phyloP scores from a whole-genome alignment of 495 filamentous ascomycete genomes.

The Trichoderma reesei region DNA sequence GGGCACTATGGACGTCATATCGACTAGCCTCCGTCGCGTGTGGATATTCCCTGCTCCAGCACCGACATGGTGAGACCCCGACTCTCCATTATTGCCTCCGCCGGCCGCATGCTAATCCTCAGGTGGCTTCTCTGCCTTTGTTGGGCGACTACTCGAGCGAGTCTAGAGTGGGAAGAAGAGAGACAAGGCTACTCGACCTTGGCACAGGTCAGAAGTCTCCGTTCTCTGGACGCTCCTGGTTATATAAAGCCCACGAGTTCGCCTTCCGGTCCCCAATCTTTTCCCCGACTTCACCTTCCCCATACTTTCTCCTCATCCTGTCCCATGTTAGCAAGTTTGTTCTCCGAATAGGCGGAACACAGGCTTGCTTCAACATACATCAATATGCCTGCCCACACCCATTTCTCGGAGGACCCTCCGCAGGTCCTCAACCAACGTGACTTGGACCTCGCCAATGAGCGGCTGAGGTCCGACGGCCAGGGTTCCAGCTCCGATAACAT shows the following conservation, averaged over 20 bases:
- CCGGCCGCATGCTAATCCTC: neutral
- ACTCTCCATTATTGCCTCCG: neutral
- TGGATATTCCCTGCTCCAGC: neutral
- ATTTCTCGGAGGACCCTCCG: slow-evolving; percentile 7
- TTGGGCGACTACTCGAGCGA: too few relatives aligned
- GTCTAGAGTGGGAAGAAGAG: too few relatives aligned
- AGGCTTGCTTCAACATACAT: neutral
- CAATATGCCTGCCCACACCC: neutral
- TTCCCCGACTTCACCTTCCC: neutral
- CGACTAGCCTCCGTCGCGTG: neutral
- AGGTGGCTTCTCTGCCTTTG: too few relatives aligned
- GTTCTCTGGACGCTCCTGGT: too few relatives aligned
- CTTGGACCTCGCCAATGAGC: slow-evolving; percentile 5
- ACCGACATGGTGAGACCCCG: neutral
- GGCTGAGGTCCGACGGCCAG: neutral
- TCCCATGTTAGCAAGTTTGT: neutral
- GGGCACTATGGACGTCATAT: slow-evolving; percentile 2
- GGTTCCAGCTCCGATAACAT: slow-evolving; percentile 1
- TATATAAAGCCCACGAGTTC: neutral
- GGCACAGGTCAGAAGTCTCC: too few relatives aligned
- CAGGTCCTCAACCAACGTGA: slow-evolving; percentile 3
- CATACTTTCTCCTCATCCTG: slow-evolving; percentile 1
- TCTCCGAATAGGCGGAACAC: neutral
- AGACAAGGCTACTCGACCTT: too few relatives aligned
- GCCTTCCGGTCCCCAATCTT: neutral